Percentiles rank a stretch among this genome's conserved stretches.
Conservation (phyloP, 1,139 yeast genomes). For the Kurtzmaniella quercitrusa region DNA sequence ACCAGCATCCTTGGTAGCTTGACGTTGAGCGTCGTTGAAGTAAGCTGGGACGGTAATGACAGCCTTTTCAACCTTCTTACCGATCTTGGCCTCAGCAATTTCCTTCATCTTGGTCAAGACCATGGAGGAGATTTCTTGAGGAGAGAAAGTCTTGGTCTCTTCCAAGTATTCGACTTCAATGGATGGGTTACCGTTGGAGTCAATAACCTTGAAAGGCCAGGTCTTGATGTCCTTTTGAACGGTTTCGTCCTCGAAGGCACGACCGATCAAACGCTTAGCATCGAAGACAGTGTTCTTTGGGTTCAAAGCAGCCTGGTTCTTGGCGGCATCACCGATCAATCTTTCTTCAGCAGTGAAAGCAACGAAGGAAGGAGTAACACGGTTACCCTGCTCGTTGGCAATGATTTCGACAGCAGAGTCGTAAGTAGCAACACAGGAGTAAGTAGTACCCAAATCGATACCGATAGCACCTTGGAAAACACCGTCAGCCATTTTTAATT, state of each 20-base stretch:
- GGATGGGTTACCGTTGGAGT: conserved; percentile 81
- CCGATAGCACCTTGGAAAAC: conserved; percentile 97
- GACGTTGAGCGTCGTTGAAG: conserved; percentile 49
- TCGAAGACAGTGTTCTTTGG: conserved; percentile 95
- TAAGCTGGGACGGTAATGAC: conserved; percentile 50
- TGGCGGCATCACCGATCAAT: conserved; percentile 98
- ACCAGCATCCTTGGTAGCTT: conserved; percentile 50
- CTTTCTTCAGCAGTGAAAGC: conserved; percentile 97
- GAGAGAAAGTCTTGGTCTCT: conserved; percentile 91
- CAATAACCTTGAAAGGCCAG: conserved; percentile 44
- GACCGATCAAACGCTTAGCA: conserved; percentile 83
- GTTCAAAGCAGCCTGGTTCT: conserved; percentile 98
- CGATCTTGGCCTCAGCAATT: conserved; percentile 44
- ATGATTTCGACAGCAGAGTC: conserved; percentile 72
- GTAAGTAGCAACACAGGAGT: conserved; percentile 78
- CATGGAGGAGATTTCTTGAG: conserved; percentile 97
- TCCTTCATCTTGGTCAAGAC: conserved; percentile 69
- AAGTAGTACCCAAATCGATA: conserved; percentile 82
- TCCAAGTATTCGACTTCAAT: conserved; percentile 92
- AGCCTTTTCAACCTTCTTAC: conserved; percentile 40
- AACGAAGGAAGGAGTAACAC: conserved; percentile 95
- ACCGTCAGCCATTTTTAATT: conserved; percentile 86
- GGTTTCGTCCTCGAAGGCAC: conserved; percentile 40
- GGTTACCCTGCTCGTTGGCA: conserved; percentile 52
- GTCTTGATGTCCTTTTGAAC: conserved; percentile 42